These are phyloP conservation scores for Leccinum subgranulosum DNA, from an alignment of 768 basidiomycete genomes.

Conservation along the genomic window DNA sequence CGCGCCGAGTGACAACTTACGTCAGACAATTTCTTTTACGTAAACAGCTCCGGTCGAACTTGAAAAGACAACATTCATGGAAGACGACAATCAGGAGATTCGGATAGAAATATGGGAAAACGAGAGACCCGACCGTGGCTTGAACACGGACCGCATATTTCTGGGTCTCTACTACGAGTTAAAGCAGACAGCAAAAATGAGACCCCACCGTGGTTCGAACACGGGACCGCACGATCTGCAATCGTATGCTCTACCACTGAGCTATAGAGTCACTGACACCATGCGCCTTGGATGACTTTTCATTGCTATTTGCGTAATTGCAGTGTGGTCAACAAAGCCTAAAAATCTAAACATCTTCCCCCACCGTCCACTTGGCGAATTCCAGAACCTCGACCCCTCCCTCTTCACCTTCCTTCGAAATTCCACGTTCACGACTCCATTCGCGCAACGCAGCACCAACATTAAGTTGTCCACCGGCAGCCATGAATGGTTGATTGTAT, in stretches of 20 bases:
- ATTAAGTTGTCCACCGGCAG: constrained; percentile 54
- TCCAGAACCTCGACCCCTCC: constrained; percentile 40
- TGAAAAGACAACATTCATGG: background rate
- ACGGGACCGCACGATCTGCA: constrained; percentile 59
- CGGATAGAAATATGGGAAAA: background rate
- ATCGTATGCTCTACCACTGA: constrained; percentile 60
- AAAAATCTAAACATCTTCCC: constrained; percentile 34
- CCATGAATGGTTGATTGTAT: constrained; percentile 73
- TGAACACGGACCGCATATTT: constrained; percentile 36
- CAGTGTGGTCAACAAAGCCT: background rate
- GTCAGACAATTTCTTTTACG: background rate
- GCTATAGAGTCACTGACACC: constrained; percentile 27
- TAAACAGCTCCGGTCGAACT: background rate
- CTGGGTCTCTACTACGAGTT: constrained; percentile 38
- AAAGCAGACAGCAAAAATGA: constrained; percentile 23
- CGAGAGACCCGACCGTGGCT: too few species aligned
- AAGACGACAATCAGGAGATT: too few species aligned
- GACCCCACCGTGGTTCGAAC: constrained; percentile 56
- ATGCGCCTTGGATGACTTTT: background rate
- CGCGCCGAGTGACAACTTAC: background rate
- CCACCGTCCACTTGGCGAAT: constrained; percentile 66
- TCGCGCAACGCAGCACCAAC: constrained; percentile 36
- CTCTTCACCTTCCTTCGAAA: constrained; percentile 34
- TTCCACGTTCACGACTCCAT: constrained; percentile 55
- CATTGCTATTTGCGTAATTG: background rate